Conservation (phyloP, 2,329 filamentous ascomycete genomes). For the Epichloe amarillans region DNA sequence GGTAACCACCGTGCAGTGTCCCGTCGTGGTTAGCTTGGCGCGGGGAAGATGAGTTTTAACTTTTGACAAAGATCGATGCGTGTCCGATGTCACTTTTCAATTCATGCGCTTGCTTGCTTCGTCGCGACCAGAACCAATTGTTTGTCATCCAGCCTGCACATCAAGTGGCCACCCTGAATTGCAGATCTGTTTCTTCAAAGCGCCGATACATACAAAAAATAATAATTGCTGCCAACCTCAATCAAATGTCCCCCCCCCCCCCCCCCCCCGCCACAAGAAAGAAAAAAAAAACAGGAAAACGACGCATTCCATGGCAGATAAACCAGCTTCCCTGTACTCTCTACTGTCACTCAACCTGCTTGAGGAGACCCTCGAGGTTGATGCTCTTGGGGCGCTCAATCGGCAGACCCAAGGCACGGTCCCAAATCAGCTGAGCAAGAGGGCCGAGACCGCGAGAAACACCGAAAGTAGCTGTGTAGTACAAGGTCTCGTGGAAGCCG, state of each 20-base stretch:
- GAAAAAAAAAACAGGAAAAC: not conserved
- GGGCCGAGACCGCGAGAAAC: conserved; percentile 67
- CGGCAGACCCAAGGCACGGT: conserved; percentile 80
- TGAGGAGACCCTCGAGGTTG: conserved; percentile 74
- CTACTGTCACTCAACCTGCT: conserved; percentile 41
- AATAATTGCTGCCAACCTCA: conserved; percentile 11
- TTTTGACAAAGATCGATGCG: too few relatives aligned
- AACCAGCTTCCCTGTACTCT: not conserved
- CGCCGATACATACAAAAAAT: conserved; percentile 7
- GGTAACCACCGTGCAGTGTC: too few relatives aligned
- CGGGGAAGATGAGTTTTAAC: too few relatives aligned
- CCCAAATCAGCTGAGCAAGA: conserved; percentile 90
- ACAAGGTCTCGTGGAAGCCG: conserved; percentile 91
- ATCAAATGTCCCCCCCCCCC: not conserved
- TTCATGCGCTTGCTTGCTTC: too few relatives aligned
- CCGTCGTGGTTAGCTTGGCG: too few relatives aligned
- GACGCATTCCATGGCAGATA: not conserved
- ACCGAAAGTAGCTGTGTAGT: conserved; percentile 70
- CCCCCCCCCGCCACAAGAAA: too few relatives aligned
- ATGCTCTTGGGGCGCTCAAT: conserved; percentile 98
- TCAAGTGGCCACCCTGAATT: too few relatives aligned
- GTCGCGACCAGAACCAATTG: too few relatives aligned
- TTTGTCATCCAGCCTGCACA: too few relatives aligned
- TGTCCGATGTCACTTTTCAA: too few relatives aligned
- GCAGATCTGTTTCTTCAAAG: too few relatives aligned